Percentiles rank a stretch among this genome's conserved stretches.
Conservation (phyloP, 805 yeast species). For the Lipomyces spencermartinsiae region DNA sequence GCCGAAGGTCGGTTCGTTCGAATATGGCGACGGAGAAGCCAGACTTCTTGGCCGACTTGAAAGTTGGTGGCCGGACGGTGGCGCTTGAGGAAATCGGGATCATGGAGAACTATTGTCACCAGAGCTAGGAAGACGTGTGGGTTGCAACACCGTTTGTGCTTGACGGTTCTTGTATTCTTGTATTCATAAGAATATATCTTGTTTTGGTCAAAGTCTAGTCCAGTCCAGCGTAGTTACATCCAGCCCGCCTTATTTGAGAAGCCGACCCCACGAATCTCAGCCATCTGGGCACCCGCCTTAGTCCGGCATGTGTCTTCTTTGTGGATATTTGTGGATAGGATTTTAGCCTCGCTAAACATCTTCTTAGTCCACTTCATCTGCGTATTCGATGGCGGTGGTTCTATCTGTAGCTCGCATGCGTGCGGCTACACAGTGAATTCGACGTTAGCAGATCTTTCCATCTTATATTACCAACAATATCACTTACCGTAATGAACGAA, state of each 20-base stretch:
- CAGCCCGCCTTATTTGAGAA: not conserved
- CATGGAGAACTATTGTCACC: too few relatives aligned
- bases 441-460: not conserved
- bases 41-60: too few relatives aligned
- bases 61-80: too few relatives aligned
- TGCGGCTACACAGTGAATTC: not conserved
- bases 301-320: not conserved
- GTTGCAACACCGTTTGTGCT: too few relatives aligned
- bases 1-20: too few relatives aligned
- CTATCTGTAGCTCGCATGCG: not conserved
- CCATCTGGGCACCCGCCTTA: not conserved
- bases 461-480: not conserved
- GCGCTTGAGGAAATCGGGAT: too few relatives aligned
- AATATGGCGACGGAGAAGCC: too few relatives aligned
- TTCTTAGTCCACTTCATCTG: not conserved
- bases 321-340: not conserved
- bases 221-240: too few relatives aligned
- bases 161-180: too few relatives aligned
- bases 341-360: not conserved
- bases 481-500: not conserved
- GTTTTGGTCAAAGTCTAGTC: too few relatives aligned
- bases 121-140: too few relatives aligned
- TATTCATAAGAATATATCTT: too few relatives aligned
- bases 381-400: not conserved
- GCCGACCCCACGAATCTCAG: not conserved